phyloP scores from a whole-genome alignment of 106 monocot species.

The Cymbidium sinense region DNA sequence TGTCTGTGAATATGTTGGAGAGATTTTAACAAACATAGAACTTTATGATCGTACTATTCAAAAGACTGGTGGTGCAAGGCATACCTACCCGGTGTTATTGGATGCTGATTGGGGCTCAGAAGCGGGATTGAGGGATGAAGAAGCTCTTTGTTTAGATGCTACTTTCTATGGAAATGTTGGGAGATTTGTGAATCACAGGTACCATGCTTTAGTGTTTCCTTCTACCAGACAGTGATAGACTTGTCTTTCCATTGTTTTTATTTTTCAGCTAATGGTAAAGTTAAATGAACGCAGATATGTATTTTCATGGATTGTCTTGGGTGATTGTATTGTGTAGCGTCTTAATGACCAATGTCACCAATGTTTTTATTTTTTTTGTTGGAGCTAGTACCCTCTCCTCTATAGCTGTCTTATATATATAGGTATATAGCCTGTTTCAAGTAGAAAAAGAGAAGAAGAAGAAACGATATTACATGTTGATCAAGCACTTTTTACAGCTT shows the following conservation, averaged over 20 bases:
- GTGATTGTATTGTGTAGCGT: no score
- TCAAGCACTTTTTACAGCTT: neutral
- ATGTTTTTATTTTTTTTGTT: neutral
- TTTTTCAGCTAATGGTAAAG: neutral
- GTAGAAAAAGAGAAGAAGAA: no score
- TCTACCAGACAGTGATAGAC: neutral
- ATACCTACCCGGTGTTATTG: conserved; percentile 72
- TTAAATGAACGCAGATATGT: neutral
- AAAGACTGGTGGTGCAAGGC: conserved; percentile 42
- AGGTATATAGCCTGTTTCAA: neutral
- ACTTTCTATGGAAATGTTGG: conserved; percentile 91
- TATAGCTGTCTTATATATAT: neutral
- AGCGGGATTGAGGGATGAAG: conserved; percentile 84
- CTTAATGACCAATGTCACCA: no score
- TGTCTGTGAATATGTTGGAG: conserved; percentile 94
- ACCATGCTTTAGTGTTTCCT: neutral
- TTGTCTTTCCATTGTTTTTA: neutral
- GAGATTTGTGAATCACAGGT: conserved; percentile 96
- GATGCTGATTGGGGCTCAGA: conserved; percentile 92
- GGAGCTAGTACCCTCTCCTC: neutral
- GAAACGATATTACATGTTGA: no score
- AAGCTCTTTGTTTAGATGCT: conserved; percentile 92
- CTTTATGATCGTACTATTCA: conserved; percentile 68
- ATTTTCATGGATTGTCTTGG: neutral
- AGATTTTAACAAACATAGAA: conserved; percentile 78